Evolutionary conservation across 352 stramenopile species (phyloP), one percentile per base, ranked within the genome.

Genomic region (Thalassiosira mediterranea): DNA sequence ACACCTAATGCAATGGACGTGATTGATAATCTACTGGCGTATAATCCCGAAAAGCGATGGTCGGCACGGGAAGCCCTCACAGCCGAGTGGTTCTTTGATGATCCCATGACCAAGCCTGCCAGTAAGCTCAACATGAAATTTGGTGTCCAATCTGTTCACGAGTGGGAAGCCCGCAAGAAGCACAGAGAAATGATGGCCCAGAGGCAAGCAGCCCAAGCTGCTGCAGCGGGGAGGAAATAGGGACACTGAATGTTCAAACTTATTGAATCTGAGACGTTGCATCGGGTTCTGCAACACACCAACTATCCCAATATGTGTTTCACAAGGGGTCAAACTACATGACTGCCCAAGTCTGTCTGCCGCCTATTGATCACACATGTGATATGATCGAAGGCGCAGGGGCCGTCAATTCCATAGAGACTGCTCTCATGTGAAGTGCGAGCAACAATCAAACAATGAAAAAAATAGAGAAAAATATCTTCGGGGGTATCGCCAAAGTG

Each of bases 71-170:
- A 91, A 60, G 82, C 82, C 23, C 68, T 91, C 4, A 74, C 71
- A 13, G 87, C 87, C 1, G 87, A 93, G 2, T 93, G 88, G 60
- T 93, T 93, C 70, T 92, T 88, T 57, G 87, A 93, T 13, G 81
- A 82, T 58, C 87, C 87, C 0, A 81, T 91, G 26, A 60, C 86
- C 3, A 93, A 93, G 59, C 38, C 69, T 65, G 73, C 84, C 0
- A 59, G 81, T 23, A 60, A 93, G 26, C 78, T 93, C 25, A 74
- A 76, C 26, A 93, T 93, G 87, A 89, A 86, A 44, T 90, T 93
- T 71, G 49, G 74, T 49, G 77, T 93, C 19, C 49, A 81, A 2
- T 88, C 71, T 40, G 84, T 84, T 15, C 87, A 93, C 57, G 87
- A 93, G 54, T 90, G 85, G 84, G 84, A 87, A 54, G 84, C 78